Conservation (phyloP, 495 filamentous ascomycete genomes). For the Aspergillus mulundensis region DNA sequence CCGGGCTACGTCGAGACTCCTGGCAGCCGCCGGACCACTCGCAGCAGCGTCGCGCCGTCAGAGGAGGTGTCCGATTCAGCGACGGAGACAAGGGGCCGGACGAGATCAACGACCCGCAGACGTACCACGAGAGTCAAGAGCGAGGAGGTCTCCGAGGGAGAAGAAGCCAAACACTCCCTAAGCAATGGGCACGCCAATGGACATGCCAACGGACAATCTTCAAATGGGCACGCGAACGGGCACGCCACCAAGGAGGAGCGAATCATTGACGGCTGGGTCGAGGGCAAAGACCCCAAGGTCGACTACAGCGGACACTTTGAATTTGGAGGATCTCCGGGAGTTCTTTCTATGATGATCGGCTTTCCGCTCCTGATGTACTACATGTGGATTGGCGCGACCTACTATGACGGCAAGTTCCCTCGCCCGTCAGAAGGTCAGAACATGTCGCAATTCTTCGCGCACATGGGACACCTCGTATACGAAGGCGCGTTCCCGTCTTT, state of each 20-base stretch:
- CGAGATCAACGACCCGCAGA: conserved; percentile 32
- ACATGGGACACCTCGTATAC: conserved; percentile 66
- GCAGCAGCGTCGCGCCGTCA: conserved; percentile 37
- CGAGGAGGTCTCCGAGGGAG: conserved; percentile 24
- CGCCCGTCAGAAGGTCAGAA: conserved; percentile 60
- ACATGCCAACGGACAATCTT: not conserved
- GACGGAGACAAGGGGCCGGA: conserved; percentile 15
- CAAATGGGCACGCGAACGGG: not conserved
- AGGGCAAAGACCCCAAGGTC: conserved; percentile 68
- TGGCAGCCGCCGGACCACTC: conserved; percentile 35
- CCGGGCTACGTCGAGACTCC: conserved; percentile 58
- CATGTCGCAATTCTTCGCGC: conserved; percentile 59
- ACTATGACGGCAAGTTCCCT: conserved; percentile 82
- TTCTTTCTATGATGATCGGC: conserved; percentile 78
- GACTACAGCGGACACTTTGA: conserved; percentile 80
- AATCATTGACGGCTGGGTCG: conserved; percentile 62
- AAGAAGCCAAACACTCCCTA: conserved; percentile 20
- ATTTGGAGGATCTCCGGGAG: conserved; percentile 80
- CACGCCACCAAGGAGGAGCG: conserved; percentile 29
- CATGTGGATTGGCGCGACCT: conserved; percentile 95
- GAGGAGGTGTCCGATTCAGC: conserved; percentile 34
- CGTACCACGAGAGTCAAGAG: conserved; percentile 30
- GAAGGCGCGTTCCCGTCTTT: conserved; percentile 74
- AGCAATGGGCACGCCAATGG: conserved; percentile 41
- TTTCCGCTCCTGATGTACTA: conserved; percentile 97